phyloP scores from a whole-genome alignment of 208 protist species.

The Spongospora subterranea region DNA sequence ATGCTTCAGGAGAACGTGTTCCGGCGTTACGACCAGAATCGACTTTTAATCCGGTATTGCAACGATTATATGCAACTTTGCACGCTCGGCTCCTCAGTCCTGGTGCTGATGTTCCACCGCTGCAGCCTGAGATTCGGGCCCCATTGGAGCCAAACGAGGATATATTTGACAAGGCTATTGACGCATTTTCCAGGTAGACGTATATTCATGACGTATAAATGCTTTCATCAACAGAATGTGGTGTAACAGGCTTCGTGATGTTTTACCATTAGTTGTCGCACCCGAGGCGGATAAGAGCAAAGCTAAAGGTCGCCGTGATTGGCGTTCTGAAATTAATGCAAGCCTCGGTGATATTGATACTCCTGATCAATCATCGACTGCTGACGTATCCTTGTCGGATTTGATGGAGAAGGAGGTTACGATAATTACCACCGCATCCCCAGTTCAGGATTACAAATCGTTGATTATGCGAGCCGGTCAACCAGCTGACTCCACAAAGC shows the following conservation, averaged over 20 bases:
- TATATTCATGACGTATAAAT: too few relatives aligned
- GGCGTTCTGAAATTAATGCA: conserved; percentile 1
- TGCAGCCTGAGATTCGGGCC: not conserved
- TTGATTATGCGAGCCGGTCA: not conserved
- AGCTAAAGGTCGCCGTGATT: not conserved
- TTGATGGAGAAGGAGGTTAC: not conserved
- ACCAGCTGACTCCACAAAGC: not conserved
- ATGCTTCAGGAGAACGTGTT: not conserved
- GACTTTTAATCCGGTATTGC: conserved; percentile 19
- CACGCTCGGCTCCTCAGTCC: not conserved
- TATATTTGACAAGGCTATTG: not conserved
- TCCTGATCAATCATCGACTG: not conserved
- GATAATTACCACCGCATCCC: not conserved
- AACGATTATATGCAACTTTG: conserved; percentile 24
- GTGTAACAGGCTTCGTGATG: not conserved
- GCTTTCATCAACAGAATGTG: not conserved
- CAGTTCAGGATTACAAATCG: not conserved
- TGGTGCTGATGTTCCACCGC: not conserved
- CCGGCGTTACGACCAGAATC: not conserved
- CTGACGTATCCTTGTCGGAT: not conserved
- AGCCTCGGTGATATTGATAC: not conserved
- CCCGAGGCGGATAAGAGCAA: not conserved
- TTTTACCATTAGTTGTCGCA: not conserved
- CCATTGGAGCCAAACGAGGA: conserved; percentile 34
- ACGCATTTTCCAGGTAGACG: not conserved